Evolutionary conservation across 495 filamentous ascomycete genomes (phyloP).

Genomic region (Penicillium longicatenatum): DNA sequence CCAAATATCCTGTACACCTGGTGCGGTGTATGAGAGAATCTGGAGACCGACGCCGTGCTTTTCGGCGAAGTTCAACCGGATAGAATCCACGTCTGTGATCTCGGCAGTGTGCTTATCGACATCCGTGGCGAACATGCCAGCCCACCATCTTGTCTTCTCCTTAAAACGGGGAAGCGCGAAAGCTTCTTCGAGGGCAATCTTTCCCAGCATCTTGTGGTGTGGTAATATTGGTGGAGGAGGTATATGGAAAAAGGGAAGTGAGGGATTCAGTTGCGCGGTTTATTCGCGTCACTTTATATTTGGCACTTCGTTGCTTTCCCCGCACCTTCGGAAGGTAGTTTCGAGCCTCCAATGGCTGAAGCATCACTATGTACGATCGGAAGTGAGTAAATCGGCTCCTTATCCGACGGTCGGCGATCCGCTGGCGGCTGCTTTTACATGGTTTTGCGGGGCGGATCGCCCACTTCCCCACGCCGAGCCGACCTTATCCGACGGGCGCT

Average conservation of each 20-base stretch:
- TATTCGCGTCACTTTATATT: not conserved
- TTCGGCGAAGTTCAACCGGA: conserved; percentile 55
- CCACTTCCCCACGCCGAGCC: conserved; percentile 8
- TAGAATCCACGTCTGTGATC: conserved; percentile 52
- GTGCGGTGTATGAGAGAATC: conserved; percentile 57
- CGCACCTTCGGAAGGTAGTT: not conserved
- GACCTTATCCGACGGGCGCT: conserved; percentile 17
- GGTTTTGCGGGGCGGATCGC: conserved; percentile 9
- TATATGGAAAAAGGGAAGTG: not conserved
- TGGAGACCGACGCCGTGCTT: conserved; percentile 62
- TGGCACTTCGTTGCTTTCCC: not conserved
- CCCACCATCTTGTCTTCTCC: conserved; percentile 53
- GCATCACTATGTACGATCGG: too few species aligned
- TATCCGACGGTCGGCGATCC: conserved; percentile 15
- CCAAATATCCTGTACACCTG: conserved; percentile 60
- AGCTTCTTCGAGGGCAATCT: conserved; percentile 55
- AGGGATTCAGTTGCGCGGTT: not conserved
- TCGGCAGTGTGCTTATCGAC: conserved; percentile 42
- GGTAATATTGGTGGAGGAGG: not conserved
- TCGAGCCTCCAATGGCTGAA: too few species aligned
- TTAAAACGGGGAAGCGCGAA: conserved; percentile 50
- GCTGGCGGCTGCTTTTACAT: not conserved
- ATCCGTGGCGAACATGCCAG: conserved; percentile 46
- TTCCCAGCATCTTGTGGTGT: conserved; percentile 46
- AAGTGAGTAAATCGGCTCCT: conserved; percentile 6